Evolutionary conservation across 2,329 filamentous ascomycete species (phyloP).

Genomic region (Epichloe hybrida): DNA sequence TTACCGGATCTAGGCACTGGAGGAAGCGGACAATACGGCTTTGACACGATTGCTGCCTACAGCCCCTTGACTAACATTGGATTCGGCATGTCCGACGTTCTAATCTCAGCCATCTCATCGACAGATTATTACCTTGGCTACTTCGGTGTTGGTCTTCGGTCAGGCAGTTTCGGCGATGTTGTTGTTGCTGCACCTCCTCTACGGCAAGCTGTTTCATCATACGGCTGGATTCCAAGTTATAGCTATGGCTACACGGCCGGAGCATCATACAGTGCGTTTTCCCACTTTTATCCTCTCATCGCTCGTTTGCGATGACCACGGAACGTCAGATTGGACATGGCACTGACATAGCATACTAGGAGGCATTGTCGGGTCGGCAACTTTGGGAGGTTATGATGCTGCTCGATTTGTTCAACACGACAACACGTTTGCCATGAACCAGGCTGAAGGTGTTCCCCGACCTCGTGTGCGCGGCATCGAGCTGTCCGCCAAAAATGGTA

Average conservation of each 20-base stretch:
- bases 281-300: background rate
- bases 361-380: conserved; percentile 41
- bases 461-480: conserved; percentile 47
- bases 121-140: conserved; percentile 41
- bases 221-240: conserved; percentile 52
- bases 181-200: conserved; percentile 37
- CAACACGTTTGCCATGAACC: conserved; percentile 42
- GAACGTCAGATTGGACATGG: background rate
- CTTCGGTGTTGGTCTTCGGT: conserved; percentile 42
- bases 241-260: conserved; percentile 67
- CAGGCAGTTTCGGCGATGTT: conserved; percentile 36
- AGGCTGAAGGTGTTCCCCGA: conserved; percentile 41
- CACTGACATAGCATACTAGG: conserved; percentile 8
- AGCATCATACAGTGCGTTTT: conserved; percentile 51
- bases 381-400: conserved; percentile 56
- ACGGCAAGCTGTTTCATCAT: conserved; percentile 43
- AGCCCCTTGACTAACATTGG: conserved; percentile 24
- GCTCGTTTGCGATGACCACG: background rate
- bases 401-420: conserved; percentile 49
- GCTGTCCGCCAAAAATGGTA: conserved; percentile 20
- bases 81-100: conserved; percentile 29
- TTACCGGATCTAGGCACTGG: conserved; percentile 41
- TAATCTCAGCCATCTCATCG: conserved; percentile 40
- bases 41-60: conserved; percentile 32
- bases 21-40: conserved; percentile 52